Evolutionary conservation across 129 eudicot genomes (phyloP), one percentile per base, ranked within the genome.

Genomic region (Centrapalus pauciflorus): DNA sequence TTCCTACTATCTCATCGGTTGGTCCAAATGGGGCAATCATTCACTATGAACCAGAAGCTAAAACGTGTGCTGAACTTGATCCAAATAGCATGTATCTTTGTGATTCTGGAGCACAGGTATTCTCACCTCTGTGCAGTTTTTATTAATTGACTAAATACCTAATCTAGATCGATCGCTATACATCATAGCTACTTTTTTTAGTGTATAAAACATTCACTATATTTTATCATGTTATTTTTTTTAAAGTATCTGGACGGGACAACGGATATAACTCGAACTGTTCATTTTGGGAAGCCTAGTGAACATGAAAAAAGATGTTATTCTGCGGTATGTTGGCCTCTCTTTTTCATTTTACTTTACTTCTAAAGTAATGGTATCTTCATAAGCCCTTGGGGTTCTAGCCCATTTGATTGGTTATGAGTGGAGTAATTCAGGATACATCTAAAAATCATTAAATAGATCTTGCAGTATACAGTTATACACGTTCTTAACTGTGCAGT

Each of bases 81-180:
- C 99, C 99, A 35, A 80, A 89, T 57, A 64, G 79, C 75, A 89
- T 94, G 77, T 94, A 94, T 71, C 85, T 94, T 37, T 86, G 80
- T 75, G 99, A 94, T 70, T 94, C 99, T 12, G 99, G 99, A 76
- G 99, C 93, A 49, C 99, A 94, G 99, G 99, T 94, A 55, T 61
- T 74, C 38, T 43, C 38, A 30, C 55, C 74, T 66, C 4, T 9
- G 0, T 68, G 23, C 25, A 14, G 13, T 14, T 8, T 30, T 61
- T 35, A 3, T 49, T 58, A 6, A 14, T 48, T n/a, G 5, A 25
- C 7, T 1, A n/a, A n/a, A n/a, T n/a, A n/a, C n/a, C n/a, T n/a
- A n/a, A n/a, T n/a, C n/a, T n/a, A n/a, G 64, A 19, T 11, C 10
- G 0, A 8, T 55, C n/a, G 57, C 9, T 46, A 14, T 57, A 27